Base-by-base conservation (phyloP, 108 stramenopile species). In the Nitzschia sp. region DNA sequence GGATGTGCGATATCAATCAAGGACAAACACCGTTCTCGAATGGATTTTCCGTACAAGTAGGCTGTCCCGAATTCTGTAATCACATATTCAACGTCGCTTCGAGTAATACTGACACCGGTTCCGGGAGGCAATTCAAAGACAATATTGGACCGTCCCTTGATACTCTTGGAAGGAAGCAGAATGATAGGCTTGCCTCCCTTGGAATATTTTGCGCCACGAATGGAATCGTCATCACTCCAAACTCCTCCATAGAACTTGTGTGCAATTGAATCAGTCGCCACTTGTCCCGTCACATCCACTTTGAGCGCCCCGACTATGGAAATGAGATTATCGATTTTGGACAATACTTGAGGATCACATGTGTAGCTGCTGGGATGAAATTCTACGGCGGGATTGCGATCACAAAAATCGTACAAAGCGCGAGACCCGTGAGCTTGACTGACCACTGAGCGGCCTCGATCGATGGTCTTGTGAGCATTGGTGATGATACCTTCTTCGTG, bases 221-320 rank as follows among this genome's bases (percentile, higher is more conserved):
- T 66, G 17, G 70, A 71, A 45, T 77, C 70, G 21, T 65, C 63
- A 36, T 59, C 66, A 29, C 62, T 71, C 70, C 70, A 71, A 16
- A 77, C 76, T 17, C 76, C 76, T 28, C 70, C 70, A 62, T 77
- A 77, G 29, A 71, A 77, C 44, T 77, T 77, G 63, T 71, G 69
- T 15, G 76, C 69, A 61, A 77, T 77, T 25, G 64, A 66, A 50
- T 77, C 76, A 15, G 76, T 77, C n/a, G 76, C 69, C 2, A 77
- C 76, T 62, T 77, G 76, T 29, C 76, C 76, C 16, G 76, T 77
- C 38, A 77, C 41, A 56, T 72, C 71, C 9, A 74, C 66, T 62
- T 77, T 77, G 25, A 77, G 60, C 1, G 76, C 69, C 23, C 58
- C 76, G 3, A 68, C 69, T n/a, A 77, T 28, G 15, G 64, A 34